Percentiles rank a stretch among this genome's conserved stretches.
Evolutionary conservation across 345 rosid genomes (phyloP).

Genomic region (Turritis glabra): DNA sequence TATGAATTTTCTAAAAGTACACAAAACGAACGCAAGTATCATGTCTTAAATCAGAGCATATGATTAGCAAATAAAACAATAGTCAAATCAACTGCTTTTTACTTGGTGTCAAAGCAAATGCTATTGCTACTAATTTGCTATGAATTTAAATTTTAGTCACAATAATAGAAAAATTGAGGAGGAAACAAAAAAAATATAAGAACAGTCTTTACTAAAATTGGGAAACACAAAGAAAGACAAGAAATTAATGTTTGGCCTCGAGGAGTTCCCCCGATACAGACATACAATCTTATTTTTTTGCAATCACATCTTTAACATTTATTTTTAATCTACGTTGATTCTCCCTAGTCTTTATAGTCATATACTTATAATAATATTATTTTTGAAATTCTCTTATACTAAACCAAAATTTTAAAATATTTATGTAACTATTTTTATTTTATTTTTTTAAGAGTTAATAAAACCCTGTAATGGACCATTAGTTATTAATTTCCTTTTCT

Average conservation of each 20-base stretch:
- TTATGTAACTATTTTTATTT: not conserved
- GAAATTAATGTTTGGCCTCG: constrained; percentile 41
- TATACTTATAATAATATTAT: not conserved
- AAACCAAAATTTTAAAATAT: not conserved
- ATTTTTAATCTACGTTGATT: constrained; percentile 19
- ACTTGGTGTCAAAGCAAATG: not conserved
- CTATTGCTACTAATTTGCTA: not conserved
- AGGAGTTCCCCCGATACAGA: constrained; percentile 29
- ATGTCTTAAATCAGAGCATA: not conserved
- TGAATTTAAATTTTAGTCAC: not conserved
- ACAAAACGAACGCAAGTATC: not conserved
- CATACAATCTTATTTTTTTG: constrained; percentile 26
- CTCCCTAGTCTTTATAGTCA: not conserved
- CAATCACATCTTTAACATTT: constrained; percentile 16
- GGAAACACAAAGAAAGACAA: constrained; percentile 34
- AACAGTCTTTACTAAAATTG: constrained; percentile 4
- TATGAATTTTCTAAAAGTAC: not conserved
- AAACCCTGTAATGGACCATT: not conserved
- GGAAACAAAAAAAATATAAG: not conserved
- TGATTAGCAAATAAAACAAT: not conserved
- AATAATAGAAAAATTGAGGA: not conserved
- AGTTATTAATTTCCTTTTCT: not conserved
- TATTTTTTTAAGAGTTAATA: not conserved
- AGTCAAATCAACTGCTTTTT: not conserved
- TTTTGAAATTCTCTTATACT: not conserved